A percentile compares a stretch with the other conserved stretches of the same genome.
Conservation (phyloP, 179 eudicot genomes). For the Silene coronaria region DNA sequence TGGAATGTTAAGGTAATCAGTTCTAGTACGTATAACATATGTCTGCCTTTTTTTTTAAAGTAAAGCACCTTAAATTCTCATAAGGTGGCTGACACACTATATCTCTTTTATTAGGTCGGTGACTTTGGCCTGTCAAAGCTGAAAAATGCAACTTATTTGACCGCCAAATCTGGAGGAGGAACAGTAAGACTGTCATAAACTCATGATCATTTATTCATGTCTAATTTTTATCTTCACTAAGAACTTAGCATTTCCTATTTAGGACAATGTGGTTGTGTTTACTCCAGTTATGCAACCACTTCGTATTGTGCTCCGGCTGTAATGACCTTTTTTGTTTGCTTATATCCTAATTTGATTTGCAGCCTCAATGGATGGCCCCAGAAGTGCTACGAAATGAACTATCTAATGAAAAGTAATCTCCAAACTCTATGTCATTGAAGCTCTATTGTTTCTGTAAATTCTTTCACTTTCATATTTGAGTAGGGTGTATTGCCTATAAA, state of each 20-base stretch:
- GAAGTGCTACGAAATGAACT: conserved; percentile 82
- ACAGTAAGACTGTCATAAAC: conserved; percentile 29
- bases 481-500: no score
- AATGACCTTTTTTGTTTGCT: not conserved
- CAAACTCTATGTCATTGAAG: not conserved
- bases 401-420: conserved; percentile 74
- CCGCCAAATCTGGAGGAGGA: conserved; percentile 45
- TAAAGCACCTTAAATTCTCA: not conserved
- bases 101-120: conserved; percentile 30
- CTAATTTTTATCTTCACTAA: not conserved
- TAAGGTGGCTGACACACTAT: conserved; percentile 2
- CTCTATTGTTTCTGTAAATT: not conserved
- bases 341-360: conserved; percentile 26
- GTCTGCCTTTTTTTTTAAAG: no score
- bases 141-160: conserved; percentile 39
- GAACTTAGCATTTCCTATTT: not conserved
- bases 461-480: not conserved
- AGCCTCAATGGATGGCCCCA: conserved; percentile 99
- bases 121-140: conserved; percentile 46
- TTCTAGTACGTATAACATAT: not conserved
- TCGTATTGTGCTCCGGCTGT: not conserved
- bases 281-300: conserved; percentile 1
- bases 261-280: not conserved
- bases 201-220: conserved; percentile 7
- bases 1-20: conserved; percentile 68